Conservation (phyloP, 2,329 filamentous ascomycete species). For the Cladosporium sp. region DNA sequence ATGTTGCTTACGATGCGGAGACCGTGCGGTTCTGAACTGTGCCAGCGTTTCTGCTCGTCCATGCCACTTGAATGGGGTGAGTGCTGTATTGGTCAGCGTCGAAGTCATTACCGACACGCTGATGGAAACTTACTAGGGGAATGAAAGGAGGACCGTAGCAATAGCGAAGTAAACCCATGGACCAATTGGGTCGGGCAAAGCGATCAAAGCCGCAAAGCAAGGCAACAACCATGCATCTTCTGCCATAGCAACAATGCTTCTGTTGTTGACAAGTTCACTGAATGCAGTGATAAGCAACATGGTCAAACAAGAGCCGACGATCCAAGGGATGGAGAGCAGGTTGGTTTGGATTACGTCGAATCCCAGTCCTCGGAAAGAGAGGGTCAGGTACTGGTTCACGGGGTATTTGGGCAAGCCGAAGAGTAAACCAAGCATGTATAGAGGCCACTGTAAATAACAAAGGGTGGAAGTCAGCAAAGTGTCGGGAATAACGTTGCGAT, state of each 20-base stretch:
- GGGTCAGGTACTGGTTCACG: conserved; percentile 52
- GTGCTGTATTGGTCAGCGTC: background rate
- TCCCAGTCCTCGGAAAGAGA: conserved; percentile 29
- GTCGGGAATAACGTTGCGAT: too few species aligned
- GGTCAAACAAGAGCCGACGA: conserved; percentile 32
- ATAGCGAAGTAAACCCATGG: background rate
- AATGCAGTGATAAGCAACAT: conserved; percentile 48
- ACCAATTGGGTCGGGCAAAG: background rate
- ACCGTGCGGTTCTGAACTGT: background rate
- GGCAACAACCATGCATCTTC: conserved; percentile 38
- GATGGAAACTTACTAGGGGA: background rate
- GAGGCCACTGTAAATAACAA: too few species aligned
- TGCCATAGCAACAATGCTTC: conserved; percentile 43
- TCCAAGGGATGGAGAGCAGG: conserved; percentile 54
- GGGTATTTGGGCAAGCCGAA: conserved; percentile 50
- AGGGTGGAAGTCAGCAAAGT: too few species aligned
- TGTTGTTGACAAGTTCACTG: conserved; percentile 47
- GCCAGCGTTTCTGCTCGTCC: background rate
- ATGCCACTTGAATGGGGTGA: background rate
- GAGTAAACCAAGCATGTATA: conserved; percentile 18
- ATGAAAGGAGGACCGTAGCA: background rate
- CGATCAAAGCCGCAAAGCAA: conserved; percentile 31
- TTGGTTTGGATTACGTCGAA: conserved; percentile 46
- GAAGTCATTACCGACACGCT: background rate
- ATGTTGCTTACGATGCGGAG: background rate